Percentiles rank a stretch among this genome's conserved stretches.
These are phyloP conservation scores for Funneliformis caledonium DNA, from an alignment of 371 early-diverging fungal genomes.

Conservation along the genomic window DNA sequence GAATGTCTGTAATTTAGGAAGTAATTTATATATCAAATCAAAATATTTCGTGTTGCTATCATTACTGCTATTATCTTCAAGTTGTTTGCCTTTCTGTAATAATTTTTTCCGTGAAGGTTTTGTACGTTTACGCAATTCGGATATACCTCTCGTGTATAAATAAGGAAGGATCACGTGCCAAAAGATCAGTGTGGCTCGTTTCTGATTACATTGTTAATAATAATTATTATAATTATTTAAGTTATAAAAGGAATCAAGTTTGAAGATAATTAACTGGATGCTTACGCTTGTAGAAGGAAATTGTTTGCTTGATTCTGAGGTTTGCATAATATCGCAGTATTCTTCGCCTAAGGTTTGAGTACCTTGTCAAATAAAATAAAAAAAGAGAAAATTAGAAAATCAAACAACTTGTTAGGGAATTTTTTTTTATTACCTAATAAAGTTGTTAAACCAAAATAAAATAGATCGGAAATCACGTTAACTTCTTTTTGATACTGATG, in stretches of 20 bases:
- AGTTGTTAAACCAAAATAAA: conserved; percentile 79
- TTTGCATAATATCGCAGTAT: conserved; percentile 86
- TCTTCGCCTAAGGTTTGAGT: conserved; percentile 92
- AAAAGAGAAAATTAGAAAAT: too few relatives aligned
- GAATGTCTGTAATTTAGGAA: conserved; percentile 40
- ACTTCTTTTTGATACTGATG: conserved; percentile 72
- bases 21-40: conserved; percentile 44
- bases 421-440: conserved; percentile 51
- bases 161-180: conserved; percentile 64
- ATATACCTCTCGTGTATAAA: conserved; percentile 55
- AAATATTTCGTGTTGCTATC: conserved; percentile 5
- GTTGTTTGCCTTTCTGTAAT: too few relatives aligned
- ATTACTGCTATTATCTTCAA: too few relatives aligned
- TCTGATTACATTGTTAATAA: not conserved
- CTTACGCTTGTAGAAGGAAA: conserved; percentile 60
- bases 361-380: conserved; percentile 50
- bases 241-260: not conserved
- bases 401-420: not conserved
- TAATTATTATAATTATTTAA: not conserved
- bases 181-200: conserved; percentile 52
- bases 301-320: conserved; percentile 53
- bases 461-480: conserved; percentile 60
- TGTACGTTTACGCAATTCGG: conserved; percentile 55
- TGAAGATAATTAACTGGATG: not conserved
- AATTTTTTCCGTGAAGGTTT: conserved; percentile 41